Percentiles rank a stretch among this genome's conserved stretches.
phyloP scores from a whole-genome alignment of 2,329 filamentous ascomycete species.

The Dothideomycetidae sp. region DNA sequence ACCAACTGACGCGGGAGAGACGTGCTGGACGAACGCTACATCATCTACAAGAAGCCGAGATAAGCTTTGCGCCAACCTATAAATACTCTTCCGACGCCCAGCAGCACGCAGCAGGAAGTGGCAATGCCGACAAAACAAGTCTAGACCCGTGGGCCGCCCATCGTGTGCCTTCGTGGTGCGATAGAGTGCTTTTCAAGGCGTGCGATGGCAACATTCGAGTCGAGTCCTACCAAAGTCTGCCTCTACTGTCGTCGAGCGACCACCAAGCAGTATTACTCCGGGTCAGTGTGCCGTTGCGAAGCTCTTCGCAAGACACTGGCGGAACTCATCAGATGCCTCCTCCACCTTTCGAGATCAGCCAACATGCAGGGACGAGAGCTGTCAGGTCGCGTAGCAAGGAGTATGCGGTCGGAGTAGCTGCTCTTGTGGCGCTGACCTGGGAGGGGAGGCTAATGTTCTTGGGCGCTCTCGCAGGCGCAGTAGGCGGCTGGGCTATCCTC shows the following conservation, averaged over 20 bases:
- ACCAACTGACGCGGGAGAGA: constrained; percentile 68
- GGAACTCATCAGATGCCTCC: constrained; percentile 21
- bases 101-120: constrained; percentile 6
- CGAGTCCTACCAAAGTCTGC: constrained; percentile 56
- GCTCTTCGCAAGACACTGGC: constrained; percentile 20
- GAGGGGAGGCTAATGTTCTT: constrained; percentile 29
- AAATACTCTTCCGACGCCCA: constrained; percentile 51
- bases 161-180: constrained; percentile 86
- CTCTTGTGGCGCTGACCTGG: constrained; percentile 38
- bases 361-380: constrained; percentile 41
- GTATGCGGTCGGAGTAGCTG: constrained; percentile 42
- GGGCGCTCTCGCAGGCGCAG: constrained; percentile 19
- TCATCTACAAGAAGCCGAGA: constrained; percentile 56
- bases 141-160: constrained; percentile 55
- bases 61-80: constrained; percentile 83
- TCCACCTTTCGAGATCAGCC: constrained; percentile 45
- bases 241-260: constrained; percentile 69
- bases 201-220: constrained; percentile 39
- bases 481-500: constrained; percentile 20
- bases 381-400: constrained; percentile 44
- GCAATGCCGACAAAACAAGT: constrained; percentile 15
- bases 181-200: constrained; percentile 64
- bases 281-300: constrained; percentile 43
- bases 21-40: constrained; percentile 58
- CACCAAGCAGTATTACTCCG: constrained; percentile 72